Evolutionary conservation across 2,329 filamentous ascomycete genomes (phyloP), one percentile per base, ranked within the genome.

Genomic region (Fusarium subglutinans): DNA sequence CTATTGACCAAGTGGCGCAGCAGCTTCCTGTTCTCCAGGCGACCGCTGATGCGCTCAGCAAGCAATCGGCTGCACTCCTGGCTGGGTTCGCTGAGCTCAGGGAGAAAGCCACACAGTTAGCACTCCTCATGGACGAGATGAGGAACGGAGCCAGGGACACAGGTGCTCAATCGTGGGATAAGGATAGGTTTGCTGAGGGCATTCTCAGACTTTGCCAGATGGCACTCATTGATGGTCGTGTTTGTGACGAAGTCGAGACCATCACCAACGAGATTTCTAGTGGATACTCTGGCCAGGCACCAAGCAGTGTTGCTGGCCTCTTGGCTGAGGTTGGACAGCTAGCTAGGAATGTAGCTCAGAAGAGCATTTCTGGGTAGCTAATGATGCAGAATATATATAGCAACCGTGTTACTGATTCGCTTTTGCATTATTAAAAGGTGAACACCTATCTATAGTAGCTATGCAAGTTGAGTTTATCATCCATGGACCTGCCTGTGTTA

Each of bases 401-500:
- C 4, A 7, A 26, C 5, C 3, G 44, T 26, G 12, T 14, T 47
- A 2, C 14, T 47, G 14, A 2, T 26, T 47, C 14, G 12, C 24
- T 13, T 18, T 45, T 20, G 11, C 22, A n/a, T 24, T 3, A 26
- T 26, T 18, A 3, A 1, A 26, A 20, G 24, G 8, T 3, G 9
- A 17, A n/a, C 7, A n/a, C 12, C 10, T n/a, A 17, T 17, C 14
- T 48, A 4, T 33, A 2, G 13, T 0, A 35, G 13, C 33, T 14
- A 3, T 35, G 5, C 3, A 15, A 50, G 47, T 12, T n/a, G 1
- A 33, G 7, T 50, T 20, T 4, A 22, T 11, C 9, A 22, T 28
- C 6, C 3, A 22, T 15, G 5, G 18, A 10, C 6, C 18, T 1
- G 8, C 24, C 24, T 6, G 18, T 9, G 9, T 28, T 1, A 28